Evolutionary conservation across 768 basidiomycete genomes (phyloP).

Genomic region (Psilocybe tampanensis): DNA sequence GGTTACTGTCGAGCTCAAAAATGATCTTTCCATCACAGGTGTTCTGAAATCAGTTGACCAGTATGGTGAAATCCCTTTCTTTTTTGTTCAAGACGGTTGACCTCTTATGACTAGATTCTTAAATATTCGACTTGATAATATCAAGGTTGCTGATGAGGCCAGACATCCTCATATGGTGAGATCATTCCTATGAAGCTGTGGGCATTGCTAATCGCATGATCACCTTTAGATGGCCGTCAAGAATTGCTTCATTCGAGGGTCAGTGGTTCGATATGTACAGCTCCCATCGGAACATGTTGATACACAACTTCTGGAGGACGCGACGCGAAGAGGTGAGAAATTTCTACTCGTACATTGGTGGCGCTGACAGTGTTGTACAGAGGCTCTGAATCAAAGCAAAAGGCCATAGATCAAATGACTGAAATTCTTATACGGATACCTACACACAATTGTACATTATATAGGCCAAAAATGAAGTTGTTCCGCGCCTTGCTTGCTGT

Average conservation of each 20-base stretch:
- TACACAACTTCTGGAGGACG: slow-evolving; percentile 94
- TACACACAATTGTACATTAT: slow-evolving; percentile 20
- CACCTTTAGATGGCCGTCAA: slow-evolving; percentile 89
- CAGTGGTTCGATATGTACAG: slow-evolving; percentile 97
- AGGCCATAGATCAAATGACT: slow-evolving; percentile 21
- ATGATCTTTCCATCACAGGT: slow-evolving; percentile 96
- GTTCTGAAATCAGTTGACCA: slow-evolving; percentile 98
- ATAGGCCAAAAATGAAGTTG: neutral
- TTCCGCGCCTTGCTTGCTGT: neutral
- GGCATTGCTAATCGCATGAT: neutral
- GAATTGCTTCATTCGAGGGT: slow-evolving; percentile 98
- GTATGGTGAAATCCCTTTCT: slow-evolving; percentile 33
- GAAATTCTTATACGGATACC: no score
- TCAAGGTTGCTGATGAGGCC: slow-evolving; percentile 89
- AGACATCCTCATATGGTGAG: slow-evolving; percentile 96
- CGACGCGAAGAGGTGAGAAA: slow-evolving; percentile 85
- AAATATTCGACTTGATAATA: slow-evolving; percentile 95
- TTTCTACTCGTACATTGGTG: neutral
- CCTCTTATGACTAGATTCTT: slow-evolving; percentile 61
- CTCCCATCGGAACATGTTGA: slow-evolving; percentile 92
- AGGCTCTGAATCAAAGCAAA: slow-evolving; percentile 45
- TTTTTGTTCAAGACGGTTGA: slow-evolving; percentile 3
- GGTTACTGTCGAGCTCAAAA: slow-evolving; percentile 97
- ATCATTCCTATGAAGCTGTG: neutral
- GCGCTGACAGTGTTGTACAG: slow-evolving; percentile 28